phyloP scores from a whole-genome alignment of 2,329 filamentous ascomycete genomes.

The Neopestalotiopsis rosae region DNA sequence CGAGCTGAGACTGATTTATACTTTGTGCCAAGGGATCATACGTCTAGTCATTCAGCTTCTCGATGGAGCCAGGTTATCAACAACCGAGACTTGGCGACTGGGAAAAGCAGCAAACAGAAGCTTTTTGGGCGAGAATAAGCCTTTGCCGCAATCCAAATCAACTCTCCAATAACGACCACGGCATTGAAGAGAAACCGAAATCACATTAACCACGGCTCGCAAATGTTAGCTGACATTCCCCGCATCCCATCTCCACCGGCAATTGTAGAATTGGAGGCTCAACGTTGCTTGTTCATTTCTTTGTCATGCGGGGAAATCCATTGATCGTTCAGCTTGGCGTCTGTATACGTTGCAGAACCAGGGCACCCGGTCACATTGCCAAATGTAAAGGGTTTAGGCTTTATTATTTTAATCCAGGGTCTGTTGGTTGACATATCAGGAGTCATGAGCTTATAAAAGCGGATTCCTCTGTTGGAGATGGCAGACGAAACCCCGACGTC shows the following conservation, averaged over 20 bases:
- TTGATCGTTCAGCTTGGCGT: constrained; percentile 4
- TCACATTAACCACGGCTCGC: constrained; percentile 7
- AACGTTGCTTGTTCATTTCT: constrained; percentile 8
- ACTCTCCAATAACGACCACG: neutral
- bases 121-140: neutral
- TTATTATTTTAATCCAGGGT: neutral
- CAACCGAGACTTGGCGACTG: neutral
- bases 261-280: constrained; percentile 1
- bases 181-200: neutral
- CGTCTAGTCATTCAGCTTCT: neutral
- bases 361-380: neutral
- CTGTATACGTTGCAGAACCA: neutral
- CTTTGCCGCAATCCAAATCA: neutral
- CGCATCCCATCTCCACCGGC: constrained; percentile 9
- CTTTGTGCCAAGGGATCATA: neutral
- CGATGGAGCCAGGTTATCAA: neutral
- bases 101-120: neutral
- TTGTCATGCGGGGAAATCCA: constrained; percentile 13
- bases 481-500: neutral
- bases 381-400: constrained; percentile 6
- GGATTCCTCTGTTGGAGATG: neutral
- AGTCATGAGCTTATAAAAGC: neutral
- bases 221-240: neutral
- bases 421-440: neutral
- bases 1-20: neutral